Evolutionary conservation across 352 stramenopile genomes (phyloP), one percentile per base, ranked within the genome.

Genomic region (Globisporangium mamillatum): DNA sequence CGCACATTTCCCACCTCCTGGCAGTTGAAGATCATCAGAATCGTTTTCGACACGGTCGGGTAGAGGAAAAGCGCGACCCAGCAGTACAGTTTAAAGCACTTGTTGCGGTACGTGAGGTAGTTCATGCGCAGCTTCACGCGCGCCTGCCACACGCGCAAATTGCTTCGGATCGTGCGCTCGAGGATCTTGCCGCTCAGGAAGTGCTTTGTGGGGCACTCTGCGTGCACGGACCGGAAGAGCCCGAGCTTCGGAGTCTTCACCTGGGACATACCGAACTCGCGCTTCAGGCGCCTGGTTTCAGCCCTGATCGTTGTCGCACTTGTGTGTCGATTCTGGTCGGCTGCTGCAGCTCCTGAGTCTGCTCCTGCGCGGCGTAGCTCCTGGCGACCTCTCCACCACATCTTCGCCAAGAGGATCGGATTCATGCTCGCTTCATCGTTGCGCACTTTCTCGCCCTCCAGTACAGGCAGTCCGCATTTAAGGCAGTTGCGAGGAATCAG

Each of bases 121-220:
- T 93, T 93, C 85, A 93, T 93, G 34, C 85, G 85, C 24, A 93
- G 71, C 64, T 93, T 93, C 5, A 91, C 79, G 3, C 85, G 74
- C 4, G 85, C 85, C 63, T 93, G 85, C 85, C 85, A 93, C 18
- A 93, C 85, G 5, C 85, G 81, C 18, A 93, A 60, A 46, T 93
- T 93, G 57, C 78, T 84, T 8, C 85, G 81, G 44, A 93, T 81
- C 6, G 81, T 91, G 7, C 85, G 81, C 59, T 90, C 80, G 12
- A 89, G 76, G 9, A 91, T 81, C 34, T 38, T 69, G 10, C 81
- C 83, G 7, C 63, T 78, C 0, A 93, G 74, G 7, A 72, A 63
- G 8, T 84, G 75, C 53, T 73, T 84, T 0, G 78, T 77, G 18
- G 83, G 83, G 38, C 85, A 93, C 18, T 81, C 68, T 0, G 66